Percentiles rank a stretch among this genome's conserved stretches.
These are phyloP conservation scores for Panaeolus papilionaceus DNA, from an alignment of 768 basidiomycete genomes.

Conservation along the genomic window DNA sequence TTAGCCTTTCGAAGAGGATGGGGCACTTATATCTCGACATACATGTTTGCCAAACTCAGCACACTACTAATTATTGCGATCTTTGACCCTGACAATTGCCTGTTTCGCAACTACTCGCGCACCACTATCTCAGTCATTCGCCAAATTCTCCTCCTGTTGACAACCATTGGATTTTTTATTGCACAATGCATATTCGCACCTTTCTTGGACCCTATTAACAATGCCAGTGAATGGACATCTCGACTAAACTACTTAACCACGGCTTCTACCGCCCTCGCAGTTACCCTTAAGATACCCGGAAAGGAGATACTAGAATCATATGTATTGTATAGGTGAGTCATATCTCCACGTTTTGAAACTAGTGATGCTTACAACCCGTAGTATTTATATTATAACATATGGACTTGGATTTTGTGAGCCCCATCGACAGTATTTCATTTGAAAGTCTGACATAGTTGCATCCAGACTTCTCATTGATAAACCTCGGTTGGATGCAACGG, in stretches of 20 bases:
- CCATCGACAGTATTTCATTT: neutral
- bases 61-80: slow-evolving; percentile 70
- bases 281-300: slow-evolving; percentile 63
- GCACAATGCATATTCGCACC: slow-evolving; percentile 66
- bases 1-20: slow-evolving; percentile 73
- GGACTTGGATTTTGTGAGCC: slow-evolving; percentile 66
- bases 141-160: slow-evolving; percentile 63
- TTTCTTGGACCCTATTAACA: slow-evolving; percentile 73
- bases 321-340: slow-evolving; percentile 66
- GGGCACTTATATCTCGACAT: slow-evolving; percentile 69
- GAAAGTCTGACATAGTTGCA: slow-evolving; percentile 19
- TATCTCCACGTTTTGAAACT: slow-evolving; percentile 5
- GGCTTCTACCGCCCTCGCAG: slow-evolving; percentile 65
- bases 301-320: slow-evolving; percentile 62
- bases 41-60: slow-evolving; percentile 74
- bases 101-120: slow-evolving; percentile 64
- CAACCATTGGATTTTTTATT: slow-evolving; percentile 64
- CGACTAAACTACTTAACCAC: slow-evolving; percentile 74
- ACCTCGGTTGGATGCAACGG: slow-evolving; percentile 54
- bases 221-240: slow-evolving; percentile 79
- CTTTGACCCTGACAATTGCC: slow-evolving; percentile 74
- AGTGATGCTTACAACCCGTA: slow-evolving; percentile 26
- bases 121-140: slow-evolving; percentile 60
- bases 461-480: slow-evolving; percentile 70
- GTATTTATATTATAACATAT: slow-evolving; percentile 65